Evolutionary conservation across 257 asterid species (phyloP), one percentile per base, ranked within the genome.

Genomic region (Nicotiana noctiflora): DNA sequence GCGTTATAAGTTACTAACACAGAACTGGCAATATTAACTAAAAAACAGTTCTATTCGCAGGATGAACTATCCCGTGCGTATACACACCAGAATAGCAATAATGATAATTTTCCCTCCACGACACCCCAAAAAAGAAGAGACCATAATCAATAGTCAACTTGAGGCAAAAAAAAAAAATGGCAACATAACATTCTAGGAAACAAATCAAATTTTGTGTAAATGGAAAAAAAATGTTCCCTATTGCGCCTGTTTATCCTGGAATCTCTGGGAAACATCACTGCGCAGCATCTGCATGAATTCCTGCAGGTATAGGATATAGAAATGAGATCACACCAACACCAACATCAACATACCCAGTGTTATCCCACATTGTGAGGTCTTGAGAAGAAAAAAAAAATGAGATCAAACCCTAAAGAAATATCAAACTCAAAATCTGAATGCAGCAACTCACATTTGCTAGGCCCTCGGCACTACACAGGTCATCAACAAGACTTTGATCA

Each of bases 231-330:
- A 19, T 40, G 21, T 19, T 46, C 19, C 77, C 77, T 72, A 72
- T 46, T 72, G 32, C 1, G 40, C 14, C 77, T 72, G 21, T 81
- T 83, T 86, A 63, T 88, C 91, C 29, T 52, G 82, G 79, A 90
- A 55, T 46, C 91, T 86, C 57, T 79, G 78, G 19, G 87, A 84
- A 14, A 92, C 17, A 74, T 92, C 96, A 23, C 59, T 82, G 25
- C 70, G 81, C 76, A 92, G 84, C 93, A 92, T 90, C 80, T 92
- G 91, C 82, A 85, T 78, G 83, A 92, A 90, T 21, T 90, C 97
- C 96, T 92, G 87, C 52, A 49, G 21, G 55, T 29, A 46, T 46
- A 27, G 27, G 55, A 68, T n/a, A 62, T 21, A 79, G 52, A 76
- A 9, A 15, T 53, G 46, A 70, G 37, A 44, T 55, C 59, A 44